Evolutionary conservation across 225 moss, liverwort and hornwort species (phyloP).

Genomic region (Polytrichum commune): DNA sequence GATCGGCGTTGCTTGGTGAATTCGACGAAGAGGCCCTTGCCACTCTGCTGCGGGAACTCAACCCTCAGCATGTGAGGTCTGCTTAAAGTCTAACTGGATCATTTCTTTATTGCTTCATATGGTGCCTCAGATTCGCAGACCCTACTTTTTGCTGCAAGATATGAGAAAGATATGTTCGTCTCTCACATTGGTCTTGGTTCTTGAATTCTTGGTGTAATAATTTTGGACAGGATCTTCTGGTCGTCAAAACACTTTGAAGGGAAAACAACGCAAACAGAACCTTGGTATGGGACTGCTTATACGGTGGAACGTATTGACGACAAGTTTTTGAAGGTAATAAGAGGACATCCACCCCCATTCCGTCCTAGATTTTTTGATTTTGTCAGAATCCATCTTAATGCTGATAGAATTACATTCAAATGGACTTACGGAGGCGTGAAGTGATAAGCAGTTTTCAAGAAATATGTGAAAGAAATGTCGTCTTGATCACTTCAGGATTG

Average conservation of each 20-base stretch:
- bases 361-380: too few relatives aligned
- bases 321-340: conserved; percentile 19
- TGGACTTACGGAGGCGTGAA: background rate
- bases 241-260: conserved; percentile 34
- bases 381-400: too few relatives aligned
- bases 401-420: background rate
- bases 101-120: too few relatives aligned
- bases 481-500: conserved; percentile 38
- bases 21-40: conserved; percentile 49
- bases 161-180: too few relatives aligned
- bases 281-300: conserved; percentile 43
- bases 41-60: conserved; percentile 42
- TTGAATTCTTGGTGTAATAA: background rate
- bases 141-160: too few relatives aligned
- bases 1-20: conserved; percentile 33
- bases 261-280: conserved; percentile 32
- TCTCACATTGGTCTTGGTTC: background rate
- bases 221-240: conserved; percentile 33
- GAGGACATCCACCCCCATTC: too few relatives aligned
- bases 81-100: background rate
- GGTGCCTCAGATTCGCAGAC: too few relatives aligned
- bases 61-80: conserved; percentile 57
- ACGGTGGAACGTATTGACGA: conserved; percentile 24
- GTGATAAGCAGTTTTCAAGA: too few relatives aligned
- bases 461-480: background rate